Evolutionary conservation across 805 yeast species (phyloP).

Genomic region (Starmerella etchellsii): DNA sequence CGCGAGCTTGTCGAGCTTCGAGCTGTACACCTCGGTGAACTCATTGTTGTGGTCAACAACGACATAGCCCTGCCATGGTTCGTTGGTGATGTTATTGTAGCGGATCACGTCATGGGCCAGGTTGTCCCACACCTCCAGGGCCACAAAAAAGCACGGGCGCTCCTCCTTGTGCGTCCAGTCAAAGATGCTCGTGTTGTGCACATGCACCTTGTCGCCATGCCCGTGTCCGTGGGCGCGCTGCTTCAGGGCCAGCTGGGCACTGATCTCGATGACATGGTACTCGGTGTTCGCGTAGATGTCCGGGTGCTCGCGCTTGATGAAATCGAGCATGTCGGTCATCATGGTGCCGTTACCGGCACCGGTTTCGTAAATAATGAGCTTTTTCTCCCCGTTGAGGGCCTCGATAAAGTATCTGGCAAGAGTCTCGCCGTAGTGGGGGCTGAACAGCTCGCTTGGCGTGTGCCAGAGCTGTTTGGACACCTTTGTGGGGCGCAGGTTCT

Average conservation of each 20-base stretch:
- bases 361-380: conserved; percentile 67
- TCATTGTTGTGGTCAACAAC: conserved; percentile 61
- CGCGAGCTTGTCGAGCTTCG: conserved; percentile 45
- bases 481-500: conserved; percentile 5
- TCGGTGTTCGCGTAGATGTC: conserved; percentile 57
- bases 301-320: conserved; percentile 48
- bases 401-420: conserved; percentile 60
- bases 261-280: conserved; percentile 63
- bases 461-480: conserved; percentile 57
- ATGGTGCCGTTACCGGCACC: conserved; percentile 87
- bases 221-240: conserved; percentile 29
- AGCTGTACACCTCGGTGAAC: conserved; percentile 57
- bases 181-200: conserved; percentile 63
- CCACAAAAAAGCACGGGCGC: conserved; percentile 65
- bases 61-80: conserved; percentile 69
- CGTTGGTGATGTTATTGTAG: conserved; percentile 52
- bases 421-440: conserved; percentile 76
- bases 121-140: conserved; percentile 74
- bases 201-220: conserved; percentile 45
- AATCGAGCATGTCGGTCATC: conserved; percentile 62
- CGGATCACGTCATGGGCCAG: conserved; percentile 70
- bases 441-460: conserved; percentile 74
- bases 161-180: conserved; percentile 52
- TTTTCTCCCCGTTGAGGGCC: conserved; percentile 47
- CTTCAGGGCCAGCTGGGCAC: conserved; percentile 41